Percentiles rank a stretch among this genome's conserved stretches.
These are phyloP conservation scores for Leccinum subtestaceum DNA, from an alignment of 768 basidiomycete genomes.

Conservation along the genomic window DNA sequence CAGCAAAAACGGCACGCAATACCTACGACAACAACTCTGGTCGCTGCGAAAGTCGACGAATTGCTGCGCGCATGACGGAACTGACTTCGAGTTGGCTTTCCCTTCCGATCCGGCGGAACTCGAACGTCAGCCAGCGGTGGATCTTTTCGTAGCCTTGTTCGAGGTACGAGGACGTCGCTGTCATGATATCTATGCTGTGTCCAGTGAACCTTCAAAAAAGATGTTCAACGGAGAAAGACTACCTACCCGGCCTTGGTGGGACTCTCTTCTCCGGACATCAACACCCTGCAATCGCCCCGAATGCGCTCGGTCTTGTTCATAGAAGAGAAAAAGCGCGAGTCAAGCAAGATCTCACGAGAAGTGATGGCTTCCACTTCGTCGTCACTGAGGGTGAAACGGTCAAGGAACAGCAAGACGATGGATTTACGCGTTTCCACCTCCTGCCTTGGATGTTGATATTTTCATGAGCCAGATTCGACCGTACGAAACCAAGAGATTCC, in stretches of 20 bases:
- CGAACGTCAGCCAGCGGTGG: constrained; percentile 78
- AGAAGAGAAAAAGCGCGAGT: constrained; percentile 71
- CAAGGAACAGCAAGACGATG: constrained; percentile 76
- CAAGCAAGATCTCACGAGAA: constrained; percentile 76
- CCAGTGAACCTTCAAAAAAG: background rate
- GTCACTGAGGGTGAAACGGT: constrained; percentile 78
- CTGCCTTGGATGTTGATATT: constrained; percentile 42
- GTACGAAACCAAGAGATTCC: background rate
- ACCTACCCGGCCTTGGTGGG: constrained; percentile 73
- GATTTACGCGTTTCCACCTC: constrained; percentile 68
- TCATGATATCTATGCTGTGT: constrained; percentile 83
- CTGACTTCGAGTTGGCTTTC: constrained; percentile 73
- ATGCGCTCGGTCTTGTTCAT: constrained; percentile 87
- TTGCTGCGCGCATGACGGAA: constrained; percentile 63
- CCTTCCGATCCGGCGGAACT: constrained; percentile 76
- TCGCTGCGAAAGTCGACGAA: constrained; percentile 69
- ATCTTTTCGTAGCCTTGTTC: constrained; percentile 92
- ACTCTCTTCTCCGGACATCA: constrained; percentile 84
- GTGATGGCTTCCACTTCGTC: constrained; percentile 71
- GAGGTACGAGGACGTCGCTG: constrained; percentile 72
- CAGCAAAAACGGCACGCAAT: background rate
- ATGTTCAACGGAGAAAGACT: background rate
- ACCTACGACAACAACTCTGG: constrained; percentile 62
- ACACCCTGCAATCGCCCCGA: constrained; percentile 76
- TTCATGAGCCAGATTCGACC: background rate